phyloP scores from a whole-genome alignment of 768 basidiomycete species.

The Lactarius sanguifluus region DNA sequence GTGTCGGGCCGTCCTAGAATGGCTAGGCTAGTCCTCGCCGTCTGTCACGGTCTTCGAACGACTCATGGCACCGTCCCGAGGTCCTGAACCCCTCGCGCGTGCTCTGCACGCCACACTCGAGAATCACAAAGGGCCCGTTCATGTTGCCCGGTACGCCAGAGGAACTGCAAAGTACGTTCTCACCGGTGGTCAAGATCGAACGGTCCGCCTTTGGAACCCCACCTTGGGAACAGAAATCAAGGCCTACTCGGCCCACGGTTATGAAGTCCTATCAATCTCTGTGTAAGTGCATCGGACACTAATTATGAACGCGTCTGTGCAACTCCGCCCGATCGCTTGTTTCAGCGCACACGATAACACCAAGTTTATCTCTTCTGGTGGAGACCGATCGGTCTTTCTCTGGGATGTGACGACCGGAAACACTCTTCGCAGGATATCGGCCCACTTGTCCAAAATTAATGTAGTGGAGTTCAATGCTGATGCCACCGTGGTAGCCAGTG shows the following conservation, averaged over 20 bases:
- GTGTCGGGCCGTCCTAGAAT: background rate
- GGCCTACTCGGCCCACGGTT: slow-evolving; percentile 86
- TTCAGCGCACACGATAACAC: slow-evolving; percentile 88
- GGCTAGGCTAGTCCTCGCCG: background rate
- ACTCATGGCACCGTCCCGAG: slow-evolving; percentile 39
- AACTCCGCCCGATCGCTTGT: slow-evolving; percentile 8
- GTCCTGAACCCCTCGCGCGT: slow-evolving; percentile 52
- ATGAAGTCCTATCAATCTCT: slow-evolving; percentile 88
- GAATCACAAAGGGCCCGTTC: slow-evolving; percentile 80
- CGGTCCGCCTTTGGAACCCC: slow-evolving; percentile 90
- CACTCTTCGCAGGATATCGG: slow-evolving; percentile 78
- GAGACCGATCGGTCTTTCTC: slow-evolving; percentile 88
- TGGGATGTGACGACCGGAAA: slow-evolving; percentile 94
- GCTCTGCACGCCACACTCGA: slow-evolving; percentile 61
- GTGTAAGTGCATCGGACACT: slow-evolving; percentile 58
- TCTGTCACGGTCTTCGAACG: background rate
- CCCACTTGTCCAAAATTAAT: slow-evolving; percentile 90
- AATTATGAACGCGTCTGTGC: background rate
- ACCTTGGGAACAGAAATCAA: slow-evolving; percentile 86
- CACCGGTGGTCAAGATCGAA: slow-evolving; percentile 91
- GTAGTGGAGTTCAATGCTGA: slow-evolving; percentile 88
- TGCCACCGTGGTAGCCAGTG: slow-evolving; percentile 83
- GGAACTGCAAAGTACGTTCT: slow-evolving; percentile 86
- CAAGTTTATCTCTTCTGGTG: slow-evolving; percentile 90
- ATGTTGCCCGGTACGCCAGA: slow-evolving; percentile 89